Conservation (phyloP, 2,329 filamentous ascomycete species). For the Davidsoniella eucalypti region DNA sequence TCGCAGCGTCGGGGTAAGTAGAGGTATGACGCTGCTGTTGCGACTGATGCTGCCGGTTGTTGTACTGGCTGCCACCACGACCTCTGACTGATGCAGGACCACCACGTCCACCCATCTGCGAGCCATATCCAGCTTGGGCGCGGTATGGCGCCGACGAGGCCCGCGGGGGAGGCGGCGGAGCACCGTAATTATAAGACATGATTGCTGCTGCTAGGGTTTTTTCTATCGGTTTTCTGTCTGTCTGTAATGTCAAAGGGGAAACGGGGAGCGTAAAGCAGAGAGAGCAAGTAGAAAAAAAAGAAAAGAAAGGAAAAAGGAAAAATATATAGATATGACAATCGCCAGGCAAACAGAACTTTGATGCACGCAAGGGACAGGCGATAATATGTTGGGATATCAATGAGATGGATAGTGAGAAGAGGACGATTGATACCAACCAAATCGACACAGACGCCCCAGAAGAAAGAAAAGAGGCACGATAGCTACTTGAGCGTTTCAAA, state of each 20-base stretch:
- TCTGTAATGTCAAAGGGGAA: background rate
- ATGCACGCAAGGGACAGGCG: background rate
- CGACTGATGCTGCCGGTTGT: slow-evolving; percentile 1
- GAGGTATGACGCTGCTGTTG: slow-evolving; percentile 21
- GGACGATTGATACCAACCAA: background rate
- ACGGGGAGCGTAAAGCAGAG: background rate
- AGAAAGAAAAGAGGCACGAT: background rate
- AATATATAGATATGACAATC: background rate
- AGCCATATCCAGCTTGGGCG: slow-evolving; percentile 19
- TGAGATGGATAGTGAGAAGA: background rate
- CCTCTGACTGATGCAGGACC: slow-evolving; percentile 15
- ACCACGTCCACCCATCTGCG: slow-evolving; percentile 14
- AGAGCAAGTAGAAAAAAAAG: background rate
- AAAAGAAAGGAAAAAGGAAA: background rate
- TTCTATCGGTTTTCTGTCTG: background rate
- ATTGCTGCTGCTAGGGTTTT: too few species aligned
- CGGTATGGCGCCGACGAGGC: slow-evolving; percentile 29
- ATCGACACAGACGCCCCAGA: background rate
- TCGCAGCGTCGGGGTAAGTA: slow-evolving; percentile 26
- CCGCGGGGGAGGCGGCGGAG: slow-evolving; percentile 31
- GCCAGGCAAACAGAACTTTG: too few species aligned
- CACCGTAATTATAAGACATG: slow-evolving; percentile 40
- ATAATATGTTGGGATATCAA: background rate
- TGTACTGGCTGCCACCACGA: slow-evolving; percentile 5
- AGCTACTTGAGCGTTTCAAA: background rate